Base-by-base conservation (phyloP, 1,284 basidiomycete species). In the Leccinum olivaceoglutinosum region DNA sequence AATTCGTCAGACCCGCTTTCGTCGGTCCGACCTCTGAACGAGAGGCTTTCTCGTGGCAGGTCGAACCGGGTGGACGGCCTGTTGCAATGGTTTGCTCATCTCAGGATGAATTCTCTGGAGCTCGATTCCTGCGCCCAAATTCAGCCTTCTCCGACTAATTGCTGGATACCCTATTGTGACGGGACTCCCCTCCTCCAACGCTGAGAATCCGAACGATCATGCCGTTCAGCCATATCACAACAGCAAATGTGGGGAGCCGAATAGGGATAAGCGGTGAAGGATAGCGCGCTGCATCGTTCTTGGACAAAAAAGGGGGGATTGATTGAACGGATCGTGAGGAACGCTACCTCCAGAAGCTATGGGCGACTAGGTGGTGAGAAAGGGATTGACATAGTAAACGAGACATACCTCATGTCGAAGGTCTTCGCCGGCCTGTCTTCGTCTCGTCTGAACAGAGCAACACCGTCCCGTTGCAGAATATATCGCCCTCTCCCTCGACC, bases 241-340 rank as follows among this genome's bases (percentile, higher is more conserved):
- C 73, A 1, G 82, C 81, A 71, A 94, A 92, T 60, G 93, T 80
- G 0, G 86, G 90, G 14, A 94, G 72, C 46, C 91, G 86, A 63
- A 92, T 89, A 0, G 92, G 92, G 34, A 93, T 69, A 69, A 86
- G 85, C 4, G 90, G 89, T 29, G 88, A 87, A 10, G 87, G 86
- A 71, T 89, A 84, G 57, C 81, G 81, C 64, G 84, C 77, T 21
- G 69, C 64, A 60, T 80, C 80, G 38, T 62, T 78, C 73, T 58
- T 76, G 21, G 74, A 65, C 1, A 77, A 74, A 5, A 77, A 68
- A 21, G 21, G 21, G 21, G 21, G 21, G 21, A 21, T 21, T 21
- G 88, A 66, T 85, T 88, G 71, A 88, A 90, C 8, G 90, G 90
- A 69, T 90, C 88, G 49, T 78, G 68, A 1, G 88, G 89, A 18